Percentiles rank a stretch among this genome's conserved stretches.
phyloP scores from a whole-genome alignment of 1,139 yeast genomes.

The Magnusiomyces paraingens region DNA sequence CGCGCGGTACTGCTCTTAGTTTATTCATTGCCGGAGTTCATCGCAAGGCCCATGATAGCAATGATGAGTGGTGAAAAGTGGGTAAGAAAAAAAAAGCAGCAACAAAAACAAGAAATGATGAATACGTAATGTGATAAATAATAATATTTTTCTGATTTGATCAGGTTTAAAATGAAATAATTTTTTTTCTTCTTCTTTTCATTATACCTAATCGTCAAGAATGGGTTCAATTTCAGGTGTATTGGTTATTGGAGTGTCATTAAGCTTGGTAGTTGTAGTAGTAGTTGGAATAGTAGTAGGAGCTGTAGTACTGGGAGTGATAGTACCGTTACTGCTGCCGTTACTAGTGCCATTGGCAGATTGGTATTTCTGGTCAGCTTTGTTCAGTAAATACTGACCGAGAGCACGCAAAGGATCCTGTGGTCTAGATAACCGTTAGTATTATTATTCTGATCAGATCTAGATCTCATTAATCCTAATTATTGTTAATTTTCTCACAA shows the following conservation, averaged over 20 bases:
- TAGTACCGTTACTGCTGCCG: background rate
- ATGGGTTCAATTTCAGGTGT: no score
- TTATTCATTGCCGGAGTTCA: slow-evolving; percentile 15
- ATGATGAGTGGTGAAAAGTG: background rate
- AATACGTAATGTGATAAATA: background rate
- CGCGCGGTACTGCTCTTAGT: slow-evolving; percentile 8
- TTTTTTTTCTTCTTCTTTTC: no score
- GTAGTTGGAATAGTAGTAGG: slow-evolving; percentile 1
- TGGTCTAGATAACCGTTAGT: background rate
- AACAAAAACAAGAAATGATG: background rate
- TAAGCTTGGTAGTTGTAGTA: background rate
- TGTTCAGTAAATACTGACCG: no score
- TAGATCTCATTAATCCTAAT: background rate
- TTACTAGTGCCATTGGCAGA: no score
- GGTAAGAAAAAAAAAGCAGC: background rate
- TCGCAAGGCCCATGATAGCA: slow-evolving; percentile 9
- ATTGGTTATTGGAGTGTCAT: background rate
- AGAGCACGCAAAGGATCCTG: no score
- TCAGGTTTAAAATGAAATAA: no score
- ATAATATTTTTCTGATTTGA: no score
- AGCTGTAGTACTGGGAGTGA: slow-evolving; percentile 6
- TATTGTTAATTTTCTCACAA: background rate
- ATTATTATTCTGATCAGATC: background rate
- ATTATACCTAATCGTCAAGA: no score
- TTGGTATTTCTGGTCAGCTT: no score